phyloP scores from a whole-genome alignment of 345 rosid species.

The Sisymbrium altissimum region DNA sequence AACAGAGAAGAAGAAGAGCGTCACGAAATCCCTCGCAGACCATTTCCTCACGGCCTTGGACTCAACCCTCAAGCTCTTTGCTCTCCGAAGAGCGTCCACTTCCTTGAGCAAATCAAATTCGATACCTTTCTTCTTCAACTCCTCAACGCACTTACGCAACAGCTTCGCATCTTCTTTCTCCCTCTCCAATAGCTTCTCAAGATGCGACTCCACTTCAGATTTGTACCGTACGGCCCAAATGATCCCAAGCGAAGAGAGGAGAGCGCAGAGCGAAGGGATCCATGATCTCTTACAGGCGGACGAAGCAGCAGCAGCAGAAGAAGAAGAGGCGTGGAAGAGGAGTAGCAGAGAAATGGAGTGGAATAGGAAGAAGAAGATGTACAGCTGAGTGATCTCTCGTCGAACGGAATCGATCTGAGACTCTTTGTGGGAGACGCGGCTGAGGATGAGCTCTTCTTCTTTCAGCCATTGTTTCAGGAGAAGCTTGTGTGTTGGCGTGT shows the following conservation, averaged over 20 bases:
- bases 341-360: conserved; percentile 71
- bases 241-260: conserved; percentile 67
- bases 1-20: conserved; percentile 70
- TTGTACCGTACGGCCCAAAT: conserved; percentile 89
- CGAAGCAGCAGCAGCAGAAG: not conserved
- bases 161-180: conserved; percentile 87
- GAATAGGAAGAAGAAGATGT: conserved; percentile 86
- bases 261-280: conserved; percentile 77
- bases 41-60: conserved; percentile 65
- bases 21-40: conserved; percentile 75
- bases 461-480: conserved; percentile 94
- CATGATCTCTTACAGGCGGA: conserved; percentile 57
- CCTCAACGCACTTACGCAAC: conserved; percentile 77
- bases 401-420: conserved; percentile 73
- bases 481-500: conserved; percentile 88
- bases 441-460: conserved; percentile 83
- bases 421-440: conserved; percentile 70
- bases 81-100: conserved; percentile 90
- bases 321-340: conserved; percentile 67
- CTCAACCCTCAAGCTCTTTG: conserved; percentile 87
- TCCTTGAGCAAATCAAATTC: conserved; percentile 93
- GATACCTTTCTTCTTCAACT: conserved; percentile 81
- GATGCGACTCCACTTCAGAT: conserved; percentile 64
- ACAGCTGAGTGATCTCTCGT: conserved; percentile 71
- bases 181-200: conserved; percentile 74